Base-by-base conservation (phyloP, 768 basidiomycete genomes). In the Amanita molliuscula region DNA sequence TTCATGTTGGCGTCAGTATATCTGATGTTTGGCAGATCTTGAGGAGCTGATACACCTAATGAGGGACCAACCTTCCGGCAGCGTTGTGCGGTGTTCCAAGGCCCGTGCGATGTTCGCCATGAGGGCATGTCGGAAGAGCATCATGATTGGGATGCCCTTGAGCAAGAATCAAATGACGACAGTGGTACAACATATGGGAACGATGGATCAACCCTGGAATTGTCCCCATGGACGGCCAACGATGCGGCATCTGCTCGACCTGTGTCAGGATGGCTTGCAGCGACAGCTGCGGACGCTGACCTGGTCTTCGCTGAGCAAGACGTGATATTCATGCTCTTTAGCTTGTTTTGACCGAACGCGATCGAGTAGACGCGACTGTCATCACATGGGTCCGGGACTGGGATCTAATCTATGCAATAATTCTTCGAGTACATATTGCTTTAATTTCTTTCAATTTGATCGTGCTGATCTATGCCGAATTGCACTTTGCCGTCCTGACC, bases 41-140 rank as follows among this genome's bases (percentile, higher is more conserved):
- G 94, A 95, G 64, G 96, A 98, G 59, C 74, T 99, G 7, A 75
- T 99, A 20, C 81, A 94, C 56, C 68, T 95, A 11, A 73, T 99
- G 67, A 79, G 79, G 33, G 88, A 94, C 58, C 72, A 76, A 6
- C 83, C 91, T 0, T 64, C 72, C 0, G 88, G 89, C 2, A 79
- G 84, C 58, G 87, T 91, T 78, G 88, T 96, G 0, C 75, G 96
- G 18, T 96, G 92, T 60, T 85, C 86, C 13, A 98, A 98, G 64
- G 91, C 88, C 13, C 77, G 93, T 13, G 75, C 82, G 4, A 97
- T 99, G 94, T 97, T 99, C 61, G 96, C 96, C 0, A 88, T 84
- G 77, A 78, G 94, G 31, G 96, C 96, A 0, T 99, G 96, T 65
- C 65, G 95, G 55, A 93, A 88, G 69, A 97, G 93, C 64, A 83